These are phyloP conservation scores for Avena sativa DNA, from an alignment of 176 grass and related monocot genomes.

Conservation along the genomic window DNA sequence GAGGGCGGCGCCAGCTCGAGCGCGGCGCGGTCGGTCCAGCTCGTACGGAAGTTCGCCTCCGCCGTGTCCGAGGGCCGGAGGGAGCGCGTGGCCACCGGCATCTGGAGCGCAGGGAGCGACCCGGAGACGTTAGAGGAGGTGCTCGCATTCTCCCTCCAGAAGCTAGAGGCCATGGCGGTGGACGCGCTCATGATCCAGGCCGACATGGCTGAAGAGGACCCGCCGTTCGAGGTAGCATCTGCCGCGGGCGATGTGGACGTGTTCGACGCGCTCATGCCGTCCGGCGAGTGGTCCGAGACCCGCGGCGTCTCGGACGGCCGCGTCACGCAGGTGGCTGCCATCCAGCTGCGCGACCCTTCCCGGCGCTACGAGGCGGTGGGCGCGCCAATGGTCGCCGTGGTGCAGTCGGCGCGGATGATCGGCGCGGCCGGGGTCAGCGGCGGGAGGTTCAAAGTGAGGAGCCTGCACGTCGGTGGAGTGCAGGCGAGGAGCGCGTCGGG, in stretches of 20 bases:
- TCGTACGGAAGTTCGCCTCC: constrained; percentile 60
- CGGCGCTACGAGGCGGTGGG: constrained; percentile 83
- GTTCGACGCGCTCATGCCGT: constrained; percentile 61
- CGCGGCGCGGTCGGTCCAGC: constrained; percentile 59
- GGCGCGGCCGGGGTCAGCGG: constrained; percentile 34
- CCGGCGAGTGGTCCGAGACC: constrained; percentile 51
- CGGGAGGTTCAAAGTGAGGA: constrained; percentile 72
- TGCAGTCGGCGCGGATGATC: constrained; percentile 58
- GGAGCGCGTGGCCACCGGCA: constrained; percentile 72
- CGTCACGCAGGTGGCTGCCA: constrained; percentile 53
- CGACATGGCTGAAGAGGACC: constrained; percentile 69
- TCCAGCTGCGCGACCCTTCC: constrained; percentile 80
- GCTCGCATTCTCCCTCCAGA: constrained; percentile 75
- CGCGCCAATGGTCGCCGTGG: constrained; percentile 72
- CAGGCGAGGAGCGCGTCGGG: constrained; percentile 49
- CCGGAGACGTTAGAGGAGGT: constrained; percentile 78
- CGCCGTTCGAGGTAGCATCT: constrained; percentile 63
- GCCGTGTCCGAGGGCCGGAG: constrained; percentile 65
- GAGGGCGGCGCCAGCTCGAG: constrained; percentile 71
- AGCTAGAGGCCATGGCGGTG: constrained; percentile 87
- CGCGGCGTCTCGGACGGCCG: constrained; percentile 36
- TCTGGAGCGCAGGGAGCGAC: constrained; percentile 64
- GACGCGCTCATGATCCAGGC: constrained; percentile 83
- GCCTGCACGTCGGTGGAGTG: constrained; percentile 82
- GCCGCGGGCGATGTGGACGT: constrained; percentile 28